phyloP scores from a whole-genome alignment of 371 early-diverging fungal species.

The Mortierella sp. region DNA sequence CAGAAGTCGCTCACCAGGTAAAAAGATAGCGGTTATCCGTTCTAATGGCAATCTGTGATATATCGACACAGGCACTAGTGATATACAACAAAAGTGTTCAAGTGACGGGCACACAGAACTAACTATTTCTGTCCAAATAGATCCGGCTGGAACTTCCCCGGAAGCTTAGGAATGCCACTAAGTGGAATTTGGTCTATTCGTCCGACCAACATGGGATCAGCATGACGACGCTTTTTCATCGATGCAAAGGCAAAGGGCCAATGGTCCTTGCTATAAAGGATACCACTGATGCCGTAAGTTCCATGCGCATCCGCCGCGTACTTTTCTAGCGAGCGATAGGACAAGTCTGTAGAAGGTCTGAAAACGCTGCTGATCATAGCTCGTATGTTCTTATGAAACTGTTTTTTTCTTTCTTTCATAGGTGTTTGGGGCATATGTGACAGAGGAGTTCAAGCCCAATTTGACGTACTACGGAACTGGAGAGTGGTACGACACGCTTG shows the following conservation, averaged over 20 bases:
- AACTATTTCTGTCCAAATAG: conserved; percentile 15
- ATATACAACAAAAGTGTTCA: background rate
- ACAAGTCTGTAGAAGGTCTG: too few species aligned
- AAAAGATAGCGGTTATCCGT: background rate
- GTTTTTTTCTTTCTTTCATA: conserved; percentile 42
- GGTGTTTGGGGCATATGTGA: conserved; percentile 92
- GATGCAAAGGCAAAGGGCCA: conserved; percentile 73
- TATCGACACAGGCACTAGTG: background rate
- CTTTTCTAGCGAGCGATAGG: too few species aligned
- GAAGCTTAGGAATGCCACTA: conserved; percentile 69
- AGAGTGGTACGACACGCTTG: conserved; percentile 81
- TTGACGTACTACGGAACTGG: conserved; percentile 92
- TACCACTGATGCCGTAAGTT: conserved; percentile 67
- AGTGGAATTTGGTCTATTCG: conserved; percentile 87
- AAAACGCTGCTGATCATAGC: too few species aligned
- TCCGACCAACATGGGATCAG: conserved; percentile 94
- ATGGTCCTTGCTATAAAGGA: conserved; percentile 81
- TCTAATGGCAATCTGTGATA: background rate
- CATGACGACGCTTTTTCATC: conserved; percentile 81
- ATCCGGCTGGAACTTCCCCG: conserved; percentile 65
- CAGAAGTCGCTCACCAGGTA: conserved; percentile 63
- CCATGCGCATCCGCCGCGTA: too few species aligned
- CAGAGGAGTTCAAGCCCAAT: conserved; percentile 72
- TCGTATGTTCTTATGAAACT: too few species aligned
- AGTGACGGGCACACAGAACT: background rate